Conservation (phyloP, 805 yeast genomes). For the Monosporozyma siamensis region DNA sequence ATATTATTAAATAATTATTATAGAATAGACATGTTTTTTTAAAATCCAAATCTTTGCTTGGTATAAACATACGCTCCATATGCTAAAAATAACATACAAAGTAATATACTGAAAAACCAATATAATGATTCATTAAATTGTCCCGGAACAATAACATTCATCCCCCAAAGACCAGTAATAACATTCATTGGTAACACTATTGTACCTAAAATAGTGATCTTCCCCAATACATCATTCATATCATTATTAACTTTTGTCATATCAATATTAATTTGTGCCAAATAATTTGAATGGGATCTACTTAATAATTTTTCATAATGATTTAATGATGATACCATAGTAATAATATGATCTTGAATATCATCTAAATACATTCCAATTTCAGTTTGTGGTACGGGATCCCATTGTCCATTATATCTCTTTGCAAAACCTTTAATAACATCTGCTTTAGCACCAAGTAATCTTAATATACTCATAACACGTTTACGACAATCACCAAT, state of each 20-base stretch:
- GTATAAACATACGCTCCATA: constrained; percentile 40
- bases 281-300: constrained; percentile 88
- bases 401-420: constrained; percentile 79
- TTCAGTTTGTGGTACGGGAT: constrained; percentile 68
- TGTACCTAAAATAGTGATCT: constrained; percentile 88
- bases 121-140: constrained; percentile 52
- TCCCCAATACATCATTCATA: constrained; percentile 91
- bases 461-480: constrained; percentile 80
- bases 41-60: constrained; percentile 35
- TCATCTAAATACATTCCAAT: constrained; percentile 94
- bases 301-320: constrained; percentile 92
- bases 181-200: constrained; percentile 92
- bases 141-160: constrained; percentile 96
- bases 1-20: too few relatives aligned
- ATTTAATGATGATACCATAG: constrained; percentile 91
- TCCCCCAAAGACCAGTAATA: constrained; percentile 96
- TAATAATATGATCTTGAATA: constrained; percentile 93
- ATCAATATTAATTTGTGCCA: constrained; percentile 94
- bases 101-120: constrained; percentile 55
- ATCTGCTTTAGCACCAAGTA: constrained; percentile 89
- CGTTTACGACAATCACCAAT: constrained; percentile 93
- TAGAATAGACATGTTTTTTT: too few relatives aligned
- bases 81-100: constrained; percentile 40
- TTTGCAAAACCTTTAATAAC: constrained; percentile 95
- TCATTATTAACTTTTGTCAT: constrained; percentile 96